phyloP scores from a whole-genome alignment of 495 filamentous ascomycete genomes.

The Aspergillus cavernicola region DNA sequence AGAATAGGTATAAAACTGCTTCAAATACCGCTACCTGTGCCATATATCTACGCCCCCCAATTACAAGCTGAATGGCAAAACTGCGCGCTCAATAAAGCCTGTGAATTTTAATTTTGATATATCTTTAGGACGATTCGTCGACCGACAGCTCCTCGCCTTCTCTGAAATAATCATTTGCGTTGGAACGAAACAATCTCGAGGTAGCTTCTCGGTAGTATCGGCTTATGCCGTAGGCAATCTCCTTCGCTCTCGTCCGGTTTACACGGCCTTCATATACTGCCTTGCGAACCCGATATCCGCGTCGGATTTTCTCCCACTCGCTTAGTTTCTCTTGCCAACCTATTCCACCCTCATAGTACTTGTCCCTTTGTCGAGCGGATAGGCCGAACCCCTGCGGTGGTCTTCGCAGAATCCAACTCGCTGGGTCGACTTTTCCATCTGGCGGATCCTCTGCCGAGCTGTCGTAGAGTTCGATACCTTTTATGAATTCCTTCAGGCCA shows the following conservation, averaged over 20 bases:
- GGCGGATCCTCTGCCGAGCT: slow-evolving; percentile 40
- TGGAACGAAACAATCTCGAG: slow-evolving; percentile 5
- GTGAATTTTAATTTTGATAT: slow-evolving; percentile 1
- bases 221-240: slow-evolving; percentile 23
- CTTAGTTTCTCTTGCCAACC: slow-evolving; percentile 43
- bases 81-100: neutral
- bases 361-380: slow-evolving; percentile 32
- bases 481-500: slow-evolving; percentile 26
- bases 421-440: slow-evolving; percentile 37
- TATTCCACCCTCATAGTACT: slow-evolving; percentile 41
- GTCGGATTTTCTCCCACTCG: slow-evolving; percentile 38
- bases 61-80: neutral
- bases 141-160: neutral
- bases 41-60: slow-evolving; percentile 1
- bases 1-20: neutral
- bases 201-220: slow-evolving; percentile 19
- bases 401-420: slow-evolving; percentile 40
- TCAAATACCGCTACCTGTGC: slow-evolving; percentile 5
- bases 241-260: slow-evolving; percentile 32
- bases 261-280: slow-evolving; percentile 33
- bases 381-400: slow-evolving; percentile 40
- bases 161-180: neutral
- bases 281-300: slow-evolving; percentile 37
- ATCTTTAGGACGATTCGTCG: slow-evolving; percentile 4
- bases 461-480: slow-evolving; percentile 29